phyloP scores from a whole-genome alignment of 2,329 filamentous ascomycete species.

The Immersiporthe knoxdaviesiana region DNA sequence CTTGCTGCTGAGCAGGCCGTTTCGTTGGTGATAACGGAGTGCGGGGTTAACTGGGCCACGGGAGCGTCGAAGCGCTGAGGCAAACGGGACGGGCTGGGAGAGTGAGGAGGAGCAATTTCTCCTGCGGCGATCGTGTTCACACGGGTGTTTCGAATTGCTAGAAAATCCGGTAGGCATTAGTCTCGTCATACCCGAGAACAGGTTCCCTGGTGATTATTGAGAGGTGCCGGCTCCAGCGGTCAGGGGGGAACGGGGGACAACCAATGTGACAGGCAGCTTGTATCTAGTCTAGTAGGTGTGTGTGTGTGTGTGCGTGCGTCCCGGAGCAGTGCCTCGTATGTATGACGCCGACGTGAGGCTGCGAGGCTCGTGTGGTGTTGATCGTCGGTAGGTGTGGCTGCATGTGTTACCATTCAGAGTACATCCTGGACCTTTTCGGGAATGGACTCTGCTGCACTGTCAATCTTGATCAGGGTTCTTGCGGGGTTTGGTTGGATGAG shows the following conservation, averaged over 20 bases:
- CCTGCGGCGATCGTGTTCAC: conserved; percentile 1
- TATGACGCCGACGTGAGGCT: conserved; percentile 2
- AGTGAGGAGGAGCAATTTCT: conserved; percentile 6
- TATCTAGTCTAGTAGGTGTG: background rate
- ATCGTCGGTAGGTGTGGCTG: background rate
- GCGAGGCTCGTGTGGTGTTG: conserved; percentile 1
- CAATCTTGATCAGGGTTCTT: background rate
- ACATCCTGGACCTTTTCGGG: background rate
- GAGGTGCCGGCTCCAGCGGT: background rate
- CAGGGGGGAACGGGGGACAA: background rate
- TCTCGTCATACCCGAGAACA: background rate
- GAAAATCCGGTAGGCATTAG: background rate
- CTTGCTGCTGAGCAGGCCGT: background rate
- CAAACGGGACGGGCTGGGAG: background rate
- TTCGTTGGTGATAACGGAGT: background rate
- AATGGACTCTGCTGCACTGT: conserved; percentile 6
- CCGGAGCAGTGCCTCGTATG: background rate
- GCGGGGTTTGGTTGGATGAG: background rate
- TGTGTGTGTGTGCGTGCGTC: background rate
- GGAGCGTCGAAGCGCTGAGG: background rate
- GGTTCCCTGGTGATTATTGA: background rate
- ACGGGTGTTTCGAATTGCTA: background rate
- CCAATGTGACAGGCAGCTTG: background rate
- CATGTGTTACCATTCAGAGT: background rate
- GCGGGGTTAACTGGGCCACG: conserved; percentile 3